Conservation (phyloP, 441 rosid genomes). For the Pelargonium cotyledonis region DNA sequence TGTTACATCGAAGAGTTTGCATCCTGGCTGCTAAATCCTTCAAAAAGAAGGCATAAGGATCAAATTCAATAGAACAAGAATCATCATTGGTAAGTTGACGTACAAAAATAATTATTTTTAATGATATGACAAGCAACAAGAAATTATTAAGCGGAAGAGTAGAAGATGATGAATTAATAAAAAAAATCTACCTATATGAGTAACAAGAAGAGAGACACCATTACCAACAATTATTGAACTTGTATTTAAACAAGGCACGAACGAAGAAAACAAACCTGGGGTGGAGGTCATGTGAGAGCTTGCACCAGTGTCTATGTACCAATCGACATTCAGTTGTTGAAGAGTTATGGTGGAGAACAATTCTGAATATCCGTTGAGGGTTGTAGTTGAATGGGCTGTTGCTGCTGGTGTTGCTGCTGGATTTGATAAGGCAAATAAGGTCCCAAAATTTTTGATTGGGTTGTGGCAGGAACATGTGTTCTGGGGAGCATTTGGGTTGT, state of each 20-base stretch:
- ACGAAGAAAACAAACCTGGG: not conserved
- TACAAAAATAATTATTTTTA: not conserved
- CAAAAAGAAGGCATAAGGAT: not conserved
- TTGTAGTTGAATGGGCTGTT: too few relatives aligned
- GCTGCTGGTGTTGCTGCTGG: too few relatives aligned
- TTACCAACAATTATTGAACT: not conserved
- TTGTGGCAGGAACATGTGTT: too few relatives aligned
- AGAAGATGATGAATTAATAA: not conserved
- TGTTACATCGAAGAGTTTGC: not conserved
- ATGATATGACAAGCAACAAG: too few relatives aligned
- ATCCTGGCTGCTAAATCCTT: not conserved
- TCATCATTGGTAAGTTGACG: too few relatives aligned
- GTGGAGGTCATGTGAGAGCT: not conserved
- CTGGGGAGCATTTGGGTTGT: too few relatives aligned
- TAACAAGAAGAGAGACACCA: not conserved
- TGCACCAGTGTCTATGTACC: not conserved
- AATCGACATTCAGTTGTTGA: too few relatives aligned
- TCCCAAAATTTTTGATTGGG: too few relatives aligned
- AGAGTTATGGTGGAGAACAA: too few relatives aligned
- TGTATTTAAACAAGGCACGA: not conserved
- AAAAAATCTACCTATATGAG: not conserved
- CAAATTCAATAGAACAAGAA: not conserved
- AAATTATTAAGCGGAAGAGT: too few relatives aligned
- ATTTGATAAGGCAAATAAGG: too few relatives aligned
- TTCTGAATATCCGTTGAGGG: too few relatives aligned